Conservation (phyloP, 2,329 filamentous ascomycete species). For the Daldinia sp. region DNA sequence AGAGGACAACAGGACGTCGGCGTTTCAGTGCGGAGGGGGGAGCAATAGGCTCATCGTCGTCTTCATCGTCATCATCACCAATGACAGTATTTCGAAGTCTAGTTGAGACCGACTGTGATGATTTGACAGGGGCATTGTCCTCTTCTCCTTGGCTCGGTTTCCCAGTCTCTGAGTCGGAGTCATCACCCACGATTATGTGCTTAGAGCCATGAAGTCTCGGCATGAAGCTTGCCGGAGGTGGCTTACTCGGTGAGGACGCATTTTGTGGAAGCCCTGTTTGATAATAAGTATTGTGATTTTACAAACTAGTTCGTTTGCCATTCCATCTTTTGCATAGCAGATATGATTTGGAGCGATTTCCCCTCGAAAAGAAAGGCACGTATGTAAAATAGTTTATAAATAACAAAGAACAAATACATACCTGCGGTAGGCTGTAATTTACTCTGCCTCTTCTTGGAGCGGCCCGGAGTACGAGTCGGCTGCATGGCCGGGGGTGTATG, state of each 20-base stretch:
- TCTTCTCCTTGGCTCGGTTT: conserved; percentile 37
- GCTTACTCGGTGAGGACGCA: conserved; percentile 10
- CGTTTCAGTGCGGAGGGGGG: conserved; percentile 32
- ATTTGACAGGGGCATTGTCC: conserved; percentile 36
- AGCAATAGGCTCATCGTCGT: conserved; percentile 25
- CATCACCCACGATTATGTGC: conserved; percentile 9
- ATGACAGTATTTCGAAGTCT: conserved; percentile 41
- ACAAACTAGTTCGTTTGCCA: neutral
- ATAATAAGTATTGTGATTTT: conserved; percentile 6
- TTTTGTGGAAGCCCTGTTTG: conserved; percentile 5
- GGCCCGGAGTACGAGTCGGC: conserved; percentile 2
- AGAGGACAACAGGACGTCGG: conserved; percentile 23
- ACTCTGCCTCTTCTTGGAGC: conserved; percentile 23
- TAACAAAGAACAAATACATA: conserved; percentile 19
- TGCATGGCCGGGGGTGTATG: conserved; percentile 10
- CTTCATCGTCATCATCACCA: conserved; percentile 39
- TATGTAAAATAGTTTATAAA: neutral
- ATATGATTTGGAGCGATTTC: neutral
- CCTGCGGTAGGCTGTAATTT: conserved; percentile 28
- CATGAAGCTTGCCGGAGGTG: conserved; percentile 42
- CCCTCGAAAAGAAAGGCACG: neutral
- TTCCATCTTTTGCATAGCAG: neutral
- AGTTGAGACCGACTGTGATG: conserved; percentile 46
- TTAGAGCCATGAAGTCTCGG: conserved; percentile 31
- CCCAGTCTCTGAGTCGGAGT: conserved; percentile 41